Percentiles rank a stretch among this genome's conserved stretches.
Evolutionary conservation across 2,329 filamentous ascomycete genomes (phyloP).

Genomic region (Ramularia endophylla): DNA sequence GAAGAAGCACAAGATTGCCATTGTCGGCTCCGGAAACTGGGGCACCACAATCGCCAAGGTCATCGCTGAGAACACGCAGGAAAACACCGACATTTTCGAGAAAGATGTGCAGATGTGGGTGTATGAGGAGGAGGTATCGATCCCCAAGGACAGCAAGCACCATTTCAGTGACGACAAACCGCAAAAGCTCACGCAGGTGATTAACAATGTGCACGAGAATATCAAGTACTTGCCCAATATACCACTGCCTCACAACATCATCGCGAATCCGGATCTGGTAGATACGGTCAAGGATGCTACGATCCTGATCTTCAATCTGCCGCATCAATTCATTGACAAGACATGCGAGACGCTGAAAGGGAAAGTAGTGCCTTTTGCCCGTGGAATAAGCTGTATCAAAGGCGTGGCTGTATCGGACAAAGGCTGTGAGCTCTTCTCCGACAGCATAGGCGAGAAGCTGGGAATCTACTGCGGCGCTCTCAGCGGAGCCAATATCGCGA

Average conservation of each 20-base stretch:
- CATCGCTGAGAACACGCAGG: constrained; percentile 82
- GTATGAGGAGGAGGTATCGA: constrained; percentile 80
- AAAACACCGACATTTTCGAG: constrained; percentile 75
- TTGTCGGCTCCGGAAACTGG: constrained; percentile 97
- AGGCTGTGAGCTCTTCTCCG: constrained; percentile 83
- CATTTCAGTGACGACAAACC: constrained; percentile 62
- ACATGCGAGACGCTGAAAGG: constrained; percentile 80
- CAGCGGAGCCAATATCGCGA: constrained; percentile 93
- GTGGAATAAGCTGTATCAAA: constrained; percentile 97
- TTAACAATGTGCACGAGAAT: constrained; percentile 93
- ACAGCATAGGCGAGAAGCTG: constrained; percentile 84
- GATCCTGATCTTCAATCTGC: constrained; percentile 91
- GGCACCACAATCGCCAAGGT: constrained; percentile 98
- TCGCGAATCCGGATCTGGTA: constrained; percentile 74
- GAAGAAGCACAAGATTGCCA: constrained; percentile 85
- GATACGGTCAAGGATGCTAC: constrained; percentile 78
- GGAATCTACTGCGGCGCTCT: constrained; percentile 96
- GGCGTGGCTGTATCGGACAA: constrained; percentile 88
- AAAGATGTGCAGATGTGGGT: constrained; percentile 98
- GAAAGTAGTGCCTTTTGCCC: constrained; percentile 83
- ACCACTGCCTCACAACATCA: constrained; percentile 70
- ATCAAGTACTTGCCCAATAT: constrained; percentile 96
- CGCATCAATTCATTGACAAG: constrained; percentile 90
- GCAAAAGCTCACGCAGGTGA: constrained; percentile 83
- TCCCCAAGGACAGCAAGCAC: constrained; percentile 66